Evolutionary conservation across 2,329 filamentous ascomycete species (phyloP).

Genomic region (Teratosphaeria nubilosa): DNA sequence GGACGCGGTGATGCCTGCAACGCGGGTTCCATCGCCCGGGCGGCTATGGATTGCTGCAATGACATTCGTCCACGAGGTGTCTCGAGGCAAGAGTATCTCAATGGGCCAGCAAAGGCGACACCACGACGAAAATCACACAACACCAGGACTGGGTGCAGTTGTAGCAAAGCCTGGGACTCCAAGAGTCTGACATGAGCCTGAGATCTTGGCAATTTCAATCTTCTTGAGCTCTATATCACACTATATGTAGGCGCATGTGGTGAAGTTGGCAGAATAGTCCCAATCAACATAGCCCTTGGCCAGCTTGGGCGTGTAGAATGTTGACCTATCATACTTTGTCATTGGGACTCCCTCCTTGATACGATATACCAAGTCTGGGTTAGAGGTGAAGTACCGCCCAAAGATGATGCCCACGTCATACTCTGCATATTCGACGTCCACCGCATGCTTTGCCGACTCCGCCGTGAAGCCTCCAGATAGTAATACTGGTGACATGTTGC

Average conservation of each 20-base stretch:
- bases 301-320: constrained; percentile 34
- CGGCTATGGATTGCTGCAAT: too few species aligned
- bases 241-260: background rate
- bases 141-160: too few species aligned
- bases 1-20: too few species aligned
- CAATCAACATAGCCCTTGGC: constrained; percentile 33
- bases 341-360: constrained; percentile 33
- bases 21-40: too few species aligned
- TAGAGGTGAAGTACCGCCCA: constrained; percentile 39
- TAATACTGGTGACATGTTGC: constrained; percentile 36
- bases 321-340: constrained; percentile 32
- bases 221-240: background rate
- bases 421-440: constrained; percentile 26
- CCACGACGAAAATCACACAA: too few species aligned
- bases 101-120: too few species aligned
- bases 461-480: constrained; percentile 34
- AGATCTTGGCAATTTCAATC: too few species aligned
- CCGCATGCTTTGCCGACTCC: constrained; percentile 25
- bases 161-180: too few species aligned
- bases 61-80: too few species aligned
- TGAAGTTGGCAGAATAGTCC: constrained; percentile 4
- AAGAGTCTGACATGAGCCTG: too few species aligned
- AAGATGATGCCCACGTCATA: constrained; percentile 36
- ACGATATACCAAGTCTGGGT: constrained; percentile 38
- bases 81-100: too few species aligned